Base-by-base conservation (phyloP, 2,329 filamentous ascomycete genomes). In the Plectosphaerella plurivora region DNA sequence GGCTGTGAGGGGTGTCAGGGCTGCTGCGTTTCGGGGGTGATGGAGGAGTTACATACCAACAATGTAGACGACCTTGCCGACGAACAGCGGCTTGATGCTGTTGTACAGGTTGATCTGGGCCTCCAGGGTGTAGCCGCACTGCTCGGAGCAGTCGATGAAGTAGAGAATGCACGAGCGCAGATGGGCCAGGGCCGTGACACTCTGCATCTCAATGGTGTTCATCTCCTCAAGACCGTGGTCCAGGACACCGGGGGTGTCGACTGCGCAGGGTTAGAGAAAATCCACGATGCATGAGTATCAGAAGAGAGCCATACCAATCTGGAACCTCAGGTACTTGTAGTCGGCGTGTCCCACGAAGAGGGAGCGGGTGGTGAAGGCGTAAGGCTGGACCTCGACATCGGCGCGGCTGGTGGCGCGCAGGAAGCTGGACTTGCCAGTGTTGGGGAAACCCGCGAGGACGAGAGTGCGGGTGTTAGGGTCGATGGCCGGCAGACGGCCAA, bases 321-420 rank as follows among this genome's bases (percentile, higher is more conserved):
- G 88, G 74, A 91, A 91, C 57, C 89, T 82, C 60, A 91, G 78
- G 74, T 93, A 94, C 74, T 96, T 96, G 79, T 95, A 96, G 73
- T 96, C 91, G 68, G 97, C 97, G 74, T 99, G 94, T 54, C 94
- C 94, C 28, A 97, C 93, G 66, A 97, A 99, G 64, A 99, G 79
- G 62, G 87, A 91, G 81, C 97, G 97, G 51, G 94, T 99, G 36
- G 94, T 97, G 79, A 99, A 99, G 51, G 94, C 95, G 69, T 97
- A 99, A 18, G 94, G 93, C 75, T 97, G 92, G 35, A 97, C 89
- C 66, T 97, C 93, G 52, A 97, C 93, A 75, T 99, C 94, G 59
- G 94, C 94, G 61, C 92, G 83, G 48, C 91, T 96, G 64, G 97
- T 87, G 67, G 48, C 48, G 73, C 87, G 88, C 67, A 99, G 74